Base-by-base conservation (phyloP, 768 basidiomycete species). In the Mycena rosella region DNA sequence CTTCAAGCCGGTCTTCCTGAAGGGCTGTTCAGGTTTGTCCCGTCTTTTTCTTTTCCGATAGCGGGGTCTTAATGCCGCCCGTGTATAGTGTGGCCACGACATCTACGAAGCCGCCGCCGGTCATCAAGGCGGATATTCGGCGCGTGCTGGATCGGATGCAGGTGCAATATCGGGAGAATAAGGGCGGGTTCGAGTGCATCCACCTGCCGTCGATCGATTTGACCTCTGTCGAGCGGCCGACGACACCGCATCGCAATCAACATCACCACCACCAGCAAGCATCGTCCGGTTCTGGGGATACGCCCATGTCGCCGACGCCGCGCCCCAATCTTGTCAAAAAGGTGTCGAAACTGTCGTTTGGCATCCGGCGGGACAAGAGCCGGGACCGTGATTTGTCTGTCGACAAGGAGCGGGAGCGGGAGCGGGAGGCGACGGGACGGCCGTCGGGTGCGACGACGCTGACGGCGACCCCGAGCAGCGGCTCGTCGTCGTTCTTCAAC, bases 131-230 rank as follows among this genome's bases (percentile, higher is more conserved):
- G 63, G 97, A 99, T 78, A 91, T 99, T 70, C 85, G 87, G 54
- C 87, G 88, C 15, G 96, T 98, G 2, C 86, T 99, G 42, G 94
- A 96, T 74, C 88, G 96, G 52, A 95, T 99, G 89, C 96, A 96
- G 69, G 93, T 99, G 34, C 95, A 96, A 78, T 96, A 98, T 76
- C 88, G 95, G 44, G 93, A 96, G 77, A 95, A 88, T 72, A 94
- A 91, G 80, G 84, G 89, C 63, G 98, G 97, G 3, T 99, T 95
- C 77, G 97, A 99, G 78, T 99, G 98, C 81, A 93, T 97, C 26
- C 96, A 99, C 77, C 79, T 94, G 32, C 97, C 97, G 0, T 96
- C 95, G 30, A 98, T 99, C 78, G 96, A 98, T 75, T 80, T 98
- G 13, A 85, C 91, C 5, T 92, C 94, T 18, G 85, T 98, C 17